Evolutionary conservation across 2,329 filamentous ascomycete genomes (phyloP), one percentile per base, ranked within the genome.

Genomic region (Nemania serpens): DNA sequence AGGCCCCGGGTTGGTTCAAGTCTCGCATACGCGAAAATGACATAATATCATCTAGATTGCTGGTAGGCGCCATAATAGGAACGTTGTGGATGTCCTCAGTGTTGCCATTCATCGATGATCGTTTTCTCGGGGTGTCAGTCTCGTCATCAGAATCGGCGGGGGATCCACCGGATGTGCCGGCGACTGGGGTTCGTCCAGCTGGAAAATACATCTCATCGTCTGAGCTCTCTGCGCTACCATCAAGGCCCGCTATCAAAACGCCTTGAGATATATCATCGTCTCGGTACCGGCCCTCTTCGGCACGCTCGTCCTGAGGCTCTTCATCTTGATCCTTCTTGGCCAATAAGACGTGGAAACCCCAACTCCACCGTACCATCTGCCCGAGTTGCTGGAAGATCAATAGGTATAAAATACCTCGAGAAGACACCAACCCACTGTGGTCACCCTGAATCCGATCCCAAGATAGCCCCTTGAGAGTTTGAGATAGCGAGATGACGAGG

Each of bases 361-460:
- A 99, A 65, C 91, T 97, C 95, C 95, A 99, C 61, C 95, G 87
- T 18, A 99, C 88, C 25, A 98, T 81, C 76, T 99, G 95, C 20
- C 95, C 95, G 2, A 99, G 85, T 75, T 99, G 95, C 78, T 99
- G 95, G 78, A 99, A 99, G 68, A 99, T 96, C 63, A 99, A 83
- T 11, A 99, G 84, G 73, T 99, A 99, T 0, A 99, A 80, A 63
- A 99, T 98, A 61, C 95, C 95, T 63, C 95, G 88, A 2, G 95
- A 94, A 22, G 87, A 93, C 18, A 99, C 95, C 75, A 98, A 92
- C 60, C 96, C 91, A 71, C 98, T 94, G 71, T 96, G 98, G 70
- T 99, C 95, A 55, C 91, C 90, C 0, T 91, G 91, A 51, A 98
- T 86, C 67, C 87, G 89, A 76, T 94, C 89, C 95, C 95, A 99